phyloP scores from a whole-genome alignment of 2,329 filamentous ascomycete genomes.

The Aspergillus thermomutatus region DNA sequence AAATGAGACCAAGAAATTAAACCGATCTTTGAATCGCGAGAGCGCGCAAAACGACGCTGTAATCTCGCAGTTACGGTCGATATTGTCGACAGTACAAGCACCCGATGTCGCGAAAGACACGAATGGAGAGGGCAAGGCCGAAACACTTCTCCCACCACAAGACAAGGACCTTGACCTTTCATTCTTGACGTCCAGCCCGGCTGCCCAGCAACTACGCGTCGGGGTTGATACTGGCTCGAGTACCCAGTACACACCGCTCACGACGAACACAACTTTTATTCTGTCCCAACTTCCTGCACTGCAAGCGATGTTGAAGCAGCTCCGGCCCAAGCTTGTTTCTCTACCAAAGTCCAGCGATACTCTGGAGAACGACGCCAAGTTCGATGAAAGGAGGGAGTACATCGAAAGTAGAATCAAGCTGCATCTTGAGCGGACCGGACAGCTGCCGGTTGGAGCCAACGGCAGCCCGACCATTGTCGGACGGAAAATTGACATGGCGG shows the following conservation, averaged over 20 bases:
- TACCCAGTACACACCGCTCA: conserved; percentile 36
- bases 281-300: conserved; percentile 80
- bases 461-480: conserved; percentile 35
- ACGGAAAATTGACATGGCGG: conserved; percentile 37
- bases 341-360: conserved; percentile 37
- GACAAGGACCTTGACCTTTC: conserved; percentile 44
- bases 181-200: conserved; percentile 53
- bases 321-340: conserved; percentile 62
- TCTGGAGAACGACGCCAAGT: conserved; percentile 51
- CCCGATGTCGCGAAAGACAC: conserved; percentile 8
- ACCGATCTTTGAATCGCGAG: conserved; percentile 67
- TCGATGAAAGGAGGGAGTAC: conserved; percentile 72
- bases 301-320: conserved; percentile 63
- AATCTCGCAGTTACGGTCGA: conserved; percentile 60
- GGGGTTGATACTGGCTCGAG: conserved; percentile 35
- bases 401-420: conserved; percentile 75
- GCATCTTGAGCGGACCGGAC: conserved; percentile 63
- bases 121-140: conserved; percentile 15
- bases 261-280: conserved; percentile 62
- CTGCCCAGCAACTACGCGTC: conserved; percentile 47
- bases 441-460: conserved; percentile 32
- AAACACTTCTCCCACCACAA: conserved; percentile 19
- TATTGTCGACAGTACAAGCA: conserved; percentile 44
- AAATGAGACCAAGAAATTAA: conserved; percentile 73
- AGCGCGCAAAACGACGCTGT: conserved; percentile 68